Percentiles rank a stretch among this genome's conserved stretches.
Conservation (phyloP, 1,284 basidiomycete genomes). For the Leccinum huronense region DNA sequence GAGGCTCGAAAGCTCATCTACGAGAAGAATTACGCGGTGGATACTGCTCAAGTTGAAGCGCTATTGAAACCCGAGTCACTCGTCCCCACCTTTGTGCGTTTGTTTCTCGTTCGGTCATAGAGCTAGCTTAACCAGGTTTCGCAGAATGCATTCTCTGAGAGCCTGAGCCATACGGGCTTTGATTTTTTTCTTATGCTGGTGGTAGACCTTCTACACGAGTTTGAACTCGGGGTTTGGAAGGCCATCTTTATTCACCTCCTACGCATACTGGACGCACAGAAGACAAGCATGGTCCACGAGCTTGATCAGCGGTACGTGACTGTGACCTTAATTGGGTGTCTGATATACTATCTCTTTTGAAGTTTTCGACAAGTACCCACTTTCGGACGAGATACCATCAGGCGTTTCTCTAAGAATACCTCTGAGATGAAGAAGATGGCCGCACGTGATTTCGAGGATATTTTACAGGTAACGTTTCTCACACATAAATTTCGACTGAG, state of each 20-base stretch:
- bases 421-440: not conserved
- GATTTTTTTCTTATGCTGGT: not conserved
- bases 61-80: not conserved
- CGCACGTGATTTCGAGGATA: not conserved
- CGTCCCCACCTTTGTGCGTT: not conserved
- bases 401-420: not conserved
- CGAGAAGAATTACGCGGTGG: not conserved
- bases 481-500: too few relatives aligned
- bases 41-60: not conserved
- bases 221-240: not conserved
- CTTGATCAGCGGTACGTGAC: not conserved
- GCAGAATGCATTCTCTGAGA: not conserved
- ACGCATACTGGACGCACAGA: not conserved
- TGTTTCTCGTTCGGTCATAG: not conserved
- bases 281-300: not conserved
- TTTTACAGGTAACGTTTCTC: not conserved
- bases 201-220: not conserved
- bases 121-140: not conserved
- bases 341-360: not conserved
- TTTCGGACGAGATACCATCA: not conserved
- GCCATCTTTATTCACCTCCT: not conserved
- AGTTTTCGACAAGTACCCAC: not conserved
- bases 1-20: not conserved
- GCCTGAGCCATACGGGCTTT: not conserved
- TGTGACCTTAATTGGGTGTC: not conserved